Evolutionary conservation across 345 rosid species (phyloP).

Genomic region (Arabidopsis suecica): DNA sequence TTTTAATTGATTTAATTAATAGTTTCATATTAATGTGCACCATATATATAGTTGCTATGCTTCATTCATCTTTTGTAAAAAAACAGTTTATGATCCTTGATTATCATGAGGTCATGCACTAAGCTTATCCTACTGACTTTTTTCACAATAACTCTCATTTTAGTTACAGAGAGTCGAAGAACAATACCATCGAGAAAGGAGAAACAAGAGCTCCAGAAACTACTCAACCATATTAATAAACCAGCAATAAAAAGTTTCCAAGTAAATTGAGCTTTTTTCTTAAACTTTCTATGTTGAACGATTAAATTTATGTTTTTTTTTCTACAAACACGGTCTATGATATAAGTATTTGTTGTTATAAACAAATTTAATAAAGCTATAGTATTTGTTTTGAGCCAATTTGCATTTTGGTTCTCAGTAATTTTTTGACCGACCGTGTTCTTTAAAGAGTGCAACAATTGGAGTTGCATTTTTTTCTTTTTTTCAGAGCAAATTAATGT

Average conservation of each 20-base stretch:
- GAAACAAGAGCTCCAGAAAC: background rate
- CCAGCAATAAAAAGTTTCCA: background rate
- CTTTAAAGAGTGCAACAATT: background rate
- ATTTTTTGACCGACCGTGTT: no score
- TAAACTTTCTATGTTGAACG: background rate
- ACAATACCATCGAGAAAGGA: background rate
- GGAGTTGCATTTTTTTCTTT: background rate
- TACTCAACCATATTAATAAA: background rate
- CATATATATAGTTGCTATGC: background rate
- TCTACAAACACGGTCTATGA: no score
- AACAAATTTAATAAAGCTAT: no score
- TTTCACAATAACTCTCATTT: background rate
- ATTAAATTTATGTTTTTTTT: no score
- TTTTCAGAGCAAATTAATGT: background rate
- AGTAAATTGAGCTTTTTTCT: background rate
- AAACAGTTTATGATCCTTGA: background rate
- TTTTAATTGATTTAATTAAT: background rate
- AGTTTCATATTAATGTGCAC: background rate
- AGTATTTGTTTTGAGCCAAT: no score
- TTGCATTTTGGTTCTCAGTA: background rate
- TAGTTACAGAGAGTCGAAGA: slow-evolving; percentile 17
- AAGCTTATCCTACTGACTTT: background rate
- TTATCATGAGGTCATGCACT: background rate
- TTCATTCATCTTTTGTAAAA: slow-evolving; percentile 6
- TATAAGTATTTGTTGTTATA: no score